phyloP scores from a whole-genome alignment of 2,329 filamentous ascomycete species.

The Parastagonospora avenae region DNA sequence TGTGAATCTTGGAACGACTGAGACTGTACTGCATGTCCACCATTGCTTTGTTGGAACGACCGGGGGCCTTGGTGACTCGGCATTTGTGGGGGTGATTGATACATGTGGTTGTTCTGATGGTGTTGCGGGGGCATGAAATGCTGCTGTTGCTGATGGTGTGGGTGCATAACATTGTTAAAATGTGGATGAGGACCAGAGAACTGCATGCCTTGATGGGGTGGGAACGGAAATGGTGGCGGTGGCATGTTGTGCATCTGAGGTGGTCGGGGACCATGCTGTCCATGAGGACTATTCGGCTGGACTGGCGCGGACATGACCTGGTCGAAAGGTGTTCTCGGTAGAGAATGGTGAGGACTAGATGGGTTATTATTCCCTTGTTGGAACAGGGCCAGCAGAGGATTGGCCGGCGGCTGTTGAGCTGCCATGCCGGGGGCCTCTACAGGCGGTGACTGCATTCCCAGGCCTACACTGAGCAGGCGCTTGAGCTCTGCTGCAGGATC shows the following conservation, averaged over 20 bases:
- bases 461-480: constrained; percentile 52
- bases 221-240: constrained; percentile 55
- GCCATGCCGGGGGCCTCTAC: constrained; percentile 39
- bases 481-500: constrained; percentile 61
- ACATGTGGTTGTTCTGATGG: constrained; percentile 5
- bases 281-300: constrained; percentile 61
- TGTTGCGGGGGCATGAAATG: constrained; percentile 22
- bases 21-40: constrained; percentile 2
- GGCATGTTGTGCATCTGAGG: constrained; percentile 56
- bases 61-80: constrained; percentile 17
- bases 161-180: constrained; percentile 29
- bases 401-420: constrained; percentile 37
- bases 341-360: constrained; percentile 11
- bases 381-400: constrained; percentile 63
- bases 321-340: constrained; percentile 58
- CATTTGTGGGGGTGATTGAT: constrained; percentile 16
- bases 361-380: constrained; percentile 34
- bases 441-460: constrained; percentile 43
- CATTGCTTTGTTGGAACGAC: constrained; percentile 26
- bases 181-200: constrained; percentile 27
- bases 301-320: constrained; percentile 57
- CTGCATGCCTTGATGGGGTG: constrained; percentile 44
- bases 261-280: constrained; percentile 59
- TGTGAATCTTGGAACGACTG: constrained; percentile 42
- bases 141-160: constrained; percentile 28